Evolutionary conservation across 441 rosid genomes (phyloP), one percentile per base, ranked within the genome.

Genomic region (Populus hybrid): DNA sequence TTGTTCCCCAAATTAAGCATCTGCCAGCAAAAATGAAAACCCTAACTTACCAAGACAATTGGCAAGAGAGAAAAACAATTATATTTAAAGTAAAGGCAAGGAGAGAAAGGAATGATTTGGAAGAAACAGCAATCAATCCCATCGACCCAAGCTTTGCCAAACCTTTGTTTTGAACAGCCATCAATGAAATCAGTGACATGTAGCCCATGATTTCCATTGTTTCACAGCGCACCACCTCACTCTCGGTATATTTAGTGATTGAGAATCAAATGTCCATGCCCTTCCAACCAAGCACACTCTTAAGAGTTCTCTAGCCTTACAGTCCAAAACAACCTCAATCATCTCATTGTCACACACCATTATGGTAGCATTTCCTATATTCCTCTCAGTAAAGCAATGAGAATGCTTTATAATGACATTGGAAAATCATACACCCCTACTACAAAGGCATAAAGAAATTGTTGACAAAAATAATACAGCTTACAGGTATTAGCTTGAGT

Each of bases 401-500:
- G 57, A 46, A 14, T 46, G 19, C 4, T 14, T 46, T 14, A 40
- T 10, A 46, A 46, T 14, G 18, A 14, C 57, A 46, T 46, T 12
- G 12, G 6, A 46, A 14, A 14, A 46, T 46, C 19, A 46, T 46
- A 12, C 57, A 46, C 57, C 4, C 57, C 19, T 14, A 82, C 21
- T 53, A 69, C 59, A 30, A 79, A 79, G 36, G 63, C n/a, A 57
- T 7, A 14, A 70, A 42, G 53, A 76, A 70, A 64, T 42, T 53
- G 34, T 76, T 67, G 76, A 71, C 24, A 76, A 67, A 67, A 34
- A 10, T 71, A 71, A 50, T 40, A 70, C 34, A 79, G 36, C 94
- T 89, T 91, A 93, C 98, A n/a, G 98, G 99, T 82, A 95, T 88
- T 81, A 93, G 86, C 88, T 95, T 95, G 75, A 86, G 95, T 3